These are phyloP conservation scores for Trifolium dubium DNA, from an alignment of 306 rosid species.

Conservation along the genomic window DNA sequence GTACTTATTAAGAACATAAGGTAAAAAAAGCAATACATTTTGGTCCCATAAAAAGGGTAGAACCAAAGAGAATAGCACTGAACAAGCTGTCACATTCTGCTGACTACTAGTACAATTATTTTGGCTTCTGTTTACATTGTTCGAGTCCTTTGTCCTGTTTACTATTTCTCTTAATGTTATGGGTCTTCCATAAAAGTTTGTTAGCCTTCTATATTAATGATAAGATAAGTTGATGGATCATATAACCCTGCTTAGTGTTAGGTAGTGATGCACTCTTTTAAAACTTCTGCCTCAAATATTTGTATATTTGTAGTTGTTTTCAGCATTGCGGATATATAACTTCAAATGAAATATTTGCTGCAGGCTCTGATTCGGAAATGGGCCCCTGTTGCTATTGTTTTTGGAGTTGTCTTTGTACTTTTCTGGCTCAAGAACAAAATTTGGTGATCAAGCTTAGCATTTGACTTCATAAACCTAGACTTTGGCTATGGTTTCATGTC, in stretches of 20 bases:
- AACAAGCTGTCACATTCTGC: neutral
- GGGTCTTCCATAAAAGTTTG: constrained; percentile 6
- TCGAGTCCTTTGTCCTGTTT: neutral
- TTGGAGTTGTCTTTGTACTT: constrained; percentile 96
- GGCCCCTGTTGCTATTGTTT: constrained; percentile 98
- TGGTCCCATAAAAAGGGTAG: neutral
- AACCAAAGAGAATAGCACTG: neutral
- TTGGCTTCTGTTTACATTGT: neutral
- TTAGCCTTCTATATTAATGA: constrained; percentile 15
- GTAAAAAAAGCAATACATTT: neutral
- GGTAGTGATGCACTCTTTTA: constrained; percentile 11
- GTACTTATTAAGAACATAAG: neutral
- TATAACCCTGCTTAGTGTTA: constrained; percentile 3
- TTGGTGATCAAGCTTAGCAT: constrained; percentile 61
- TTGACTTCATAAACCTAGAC: constrained; percentile 22
- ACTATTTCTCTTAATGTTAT: neutral
- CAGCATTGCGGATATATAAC: constrained; percentile 31
- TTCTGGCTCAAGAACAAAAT: constrained; percentile 93
- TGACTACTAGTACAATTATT: neutral
- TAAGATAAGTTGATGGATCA: neutral
- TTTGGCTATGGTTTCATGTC: constrained; percentile 33
- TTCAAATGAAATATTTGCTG: constrained; percentile 40
- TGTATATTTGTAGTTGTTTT: constrained; percentile 16
- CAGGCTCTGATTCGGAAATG: constrained; percentile 93
- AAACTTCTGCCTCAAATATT: constrained; percentile 32